Percentiles rank a stretch among this genome's conserved stretches.
Conservation (phyloP, 176 grass and related monocot genomes). For the Carex cristatella region DNA sequence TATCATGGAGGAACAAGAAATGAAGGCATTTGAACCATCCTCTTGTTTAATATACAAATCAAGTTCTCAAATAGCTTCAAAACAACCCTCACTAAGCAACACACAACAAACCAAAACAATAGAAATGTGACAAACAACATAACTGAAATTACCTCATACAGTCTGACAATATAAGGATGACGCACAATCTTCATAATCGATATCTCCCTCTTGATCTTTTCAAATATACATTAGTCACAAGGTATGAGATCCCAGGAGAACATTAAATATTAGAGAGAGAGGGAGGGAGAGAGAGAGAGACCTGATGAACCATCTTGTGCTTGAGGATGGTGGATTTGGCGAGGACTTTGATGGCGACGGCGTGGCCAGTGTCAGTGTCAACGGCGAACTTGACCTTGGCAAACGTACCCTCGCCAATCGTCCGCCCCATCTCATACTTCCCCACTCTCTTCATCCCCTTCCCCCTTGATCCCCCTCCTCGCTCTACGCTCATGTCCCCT, state of each 20-base stretch:
- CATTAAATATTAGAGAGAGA: not conserved
- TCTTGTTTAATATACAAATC: not conserved
- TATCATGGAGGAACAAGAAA: no score
- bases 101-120: not conserved
- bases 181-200: conserved; percentile 98
- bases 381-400: conserved; percentile 96
- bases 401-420: conserved; percentile 85
- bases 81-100: not conserved
- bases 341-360: conserved; percentile 86
- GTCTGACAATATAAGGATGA: conserved; percentile 73
- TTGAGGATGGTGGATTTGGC: conserved; percentile 76
- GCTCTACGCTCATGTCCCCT: not conserved
- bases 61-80: not conserved
- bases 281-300: not conserved
- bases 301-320: conserved; percentile 91
- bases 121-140: not conserved
- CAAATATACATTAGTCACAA: conserved; percentile 14
- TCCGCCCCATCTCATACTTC: conserved; percentile 80
- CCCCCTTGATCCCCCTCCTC: not conserved
- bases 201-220: conserved; percentile 96
- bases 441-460: conserved; percentile 59
- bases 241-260: not conserved
- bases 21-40: no score
- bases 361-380: conserved; percentile 47
- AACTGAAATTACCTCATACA: conserved; percentile 57